phyloP scores from a whole-genome alignment of 1,139 yeast genomes.

The Meyerozyma athensensis region DNA sequence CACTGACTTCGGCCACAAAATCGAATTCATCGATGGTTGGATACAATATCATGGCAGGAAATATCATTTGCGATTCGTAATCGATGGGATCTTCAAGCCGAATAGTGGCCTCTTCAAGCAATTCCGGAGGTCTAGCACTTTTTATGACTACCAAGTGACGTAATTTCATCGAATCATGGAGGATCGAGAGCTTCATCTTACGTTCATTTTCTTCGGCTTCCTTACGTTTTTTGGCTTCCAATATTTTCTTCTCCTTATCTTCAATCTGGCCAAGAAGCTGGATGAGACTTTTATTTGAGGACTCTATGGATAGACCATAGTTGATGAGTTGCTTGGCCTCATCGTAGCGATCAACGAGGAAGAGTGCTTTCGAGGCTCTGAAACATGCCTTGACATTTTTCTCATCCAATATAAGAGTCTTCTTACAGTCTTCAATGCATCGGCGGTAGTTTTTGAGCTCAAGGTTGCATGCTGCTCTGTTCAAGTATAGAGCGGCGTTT shows the following conservation, averaged over 20 bases:
- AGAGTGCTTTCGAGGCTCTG: conserved; percentile 79
- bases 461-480: conserved; percentile 89
- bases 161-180: conserved; percentile 49
- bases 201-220: conserved; percentile 31
- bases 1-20: conserved; percentile 69
- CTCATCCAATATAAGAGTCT: conserved; percentile 62
- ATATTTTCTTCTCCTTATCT: conserved; percentile 33
- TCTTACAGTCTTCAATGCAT: conserved; percentile 83
- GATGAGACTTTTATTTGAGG: conserved; percentile 50
- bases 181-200: conserved; percentile 29
- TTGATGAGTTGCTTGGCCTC: conserved; percentile 67
- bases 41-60: conserved; percentile 78
- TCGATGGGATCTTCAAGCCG: conserved; percentile 68
- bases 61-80: conserved; percentile 69
- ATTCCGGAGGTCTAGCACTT: conserved; percentile 48
- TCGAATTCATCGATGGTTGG: conserved; percentile 87
- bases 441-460: conserved; percentile 79
- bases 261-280: conserved; percentile 36
- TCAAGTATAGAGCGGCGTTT: conserved; percentile 61
- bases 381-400: conserved; percentile 77
- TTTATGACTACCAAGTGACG: conserved; percentile 50
- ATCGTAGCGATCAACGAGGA: conserved; percentile 58
- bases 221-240: conserved; percentile 25
- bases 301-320: conserved; percentile 61
- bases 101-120: conserved; percentile 43